A percentile compares a stretch with the other conserved stretches of the same genome.
Conservation (phyloP, 164 flowering plant genomes). For the Nymphaea thermarum region DNA sequence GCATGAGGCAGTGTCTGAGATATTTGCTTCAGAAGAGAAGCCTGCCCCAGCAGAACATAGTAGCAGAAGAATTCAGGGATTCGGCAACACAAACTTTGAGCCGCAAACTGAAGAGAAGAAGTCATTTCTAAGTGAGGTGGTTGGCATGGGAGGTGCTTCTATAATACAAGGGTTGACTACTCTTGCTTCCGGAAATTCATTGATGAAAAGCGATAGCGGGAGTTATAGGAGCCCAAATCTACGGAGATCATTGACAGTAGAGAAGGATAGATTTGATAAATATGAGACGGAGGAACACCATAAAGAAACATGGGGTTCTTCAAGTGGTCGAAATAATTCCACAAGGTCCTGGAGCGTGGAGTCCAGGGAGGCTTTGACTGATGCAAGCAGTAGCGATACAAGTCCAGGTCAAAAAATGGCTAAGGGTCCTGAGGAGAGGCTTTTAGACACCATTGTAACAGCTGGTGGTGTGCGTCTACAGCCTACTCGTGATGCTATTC, state of each 20-base stretch:
- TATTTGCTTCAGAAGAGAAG: conserved; percentile 69
- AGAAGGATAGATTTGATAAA: conserved; percentile 34
- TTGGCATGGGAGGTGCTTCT: conserved; percentile 85
- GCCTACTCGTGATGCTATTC: conserved; percentile 92
- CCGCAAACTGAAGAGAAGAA: conserved; percentile 68
- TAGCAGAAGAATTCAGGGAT: conserved; percentile 72
- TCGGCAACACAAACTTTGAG: conserved; percentile 79
- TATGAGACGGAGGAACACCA: conserved; percentile 39
- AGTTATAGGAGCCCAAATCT: conserved; percentile 78
- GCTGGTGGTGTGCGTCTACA: conserved; percentile 93
- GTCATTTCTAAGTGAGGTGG: conserved; percentile 91
- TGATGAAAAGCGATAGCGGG: conserved; percentile 55
- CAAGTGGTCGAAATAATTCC: conserved; percentile 30
- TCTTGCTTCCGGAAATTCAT: conserved; percentile 50
- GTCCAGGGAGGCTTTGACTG: conserved; percentile 22
- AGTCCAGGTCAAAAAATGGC: conserved; percentile 27
- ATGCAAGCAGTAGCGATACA: conserved; percentile 31
- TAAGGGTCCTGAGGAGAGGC: conserved; percentile 75
- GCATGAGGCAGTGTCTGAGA: conserved; percentile 70
- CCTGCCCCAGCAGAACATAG: conserved; percentile 48
- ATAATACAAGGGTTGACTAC: conserved; percentile 70
- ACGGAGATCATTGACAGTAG: conserved; percentile 64
- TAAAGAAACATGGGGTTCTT: conserved; percentile 25
- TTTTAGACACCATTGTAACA: conserved; percentile 82
- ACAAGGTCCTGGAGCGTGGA: conserved; percentile 58